phyloP scores from a whole-genome alignment of 129 eudicot species.

The Flaveria linearis region DNA sequence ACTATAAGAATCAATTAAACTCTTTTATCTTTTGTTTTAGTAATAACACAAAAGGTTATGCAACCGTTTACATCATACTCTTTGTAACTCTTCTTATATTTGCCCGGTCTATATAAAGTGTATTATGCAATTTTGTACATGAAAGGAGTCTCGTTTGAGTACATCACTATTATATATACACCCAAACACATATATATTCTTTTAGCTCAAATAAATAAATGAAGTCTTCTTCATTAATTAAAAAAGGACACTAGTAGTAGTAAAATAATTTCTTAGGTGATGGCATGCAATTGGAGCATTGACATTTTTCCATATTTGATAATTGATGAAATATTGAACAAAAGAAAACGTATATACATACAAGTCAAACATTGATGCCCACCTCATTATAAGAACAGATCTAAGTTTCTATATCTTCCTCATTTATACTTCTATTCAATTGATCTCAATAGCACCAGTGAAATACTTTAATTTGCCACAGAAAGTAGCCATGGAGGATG shows the following conservation, averaged over 20 bases:
- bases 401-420: conserved; percentile 31
- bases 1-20: too few relatives aligned
- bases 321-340: conserved; percentile 41
- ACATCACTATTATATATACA: too few relatives aligned
- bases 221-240: conserved; percentile 23
- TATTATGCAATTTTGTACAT: too few relatives aligned
- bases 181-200: background rate
- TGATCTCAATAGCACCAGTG: background rate
- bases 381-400: conserved; percentile 43
- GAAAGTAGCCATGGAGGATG: conserved; percentile 32
- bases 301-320: conserved; percentile 52
- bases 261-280: conserved; percentile 22
- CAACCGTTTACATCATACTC: too few relatives aligned
- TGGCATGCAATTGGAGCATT: conserved; percentile 59
- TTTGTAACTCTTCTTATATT: too few relatives aligned
- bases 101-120: too few relatives aligned
- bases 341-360: conserved; percentile 35
- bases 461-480: conserved; percentile 20
- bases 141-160: too few relatives aligned
- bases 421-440: conserved; percentile 28
- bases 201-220: background rate
- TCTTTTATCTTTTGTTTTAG: too few relatives aligned
- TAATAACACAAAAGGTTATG: too few relatives aligned
- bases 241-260: conserved; percentile 26
- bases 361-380: conserved; percentile 75